Evolutionary conservation across 2,329 filamentous ascomycete genomes (phyloP), one percentile per base, ranked within the genome.

Genomic region (Pyrenophora graminea): DNA sequence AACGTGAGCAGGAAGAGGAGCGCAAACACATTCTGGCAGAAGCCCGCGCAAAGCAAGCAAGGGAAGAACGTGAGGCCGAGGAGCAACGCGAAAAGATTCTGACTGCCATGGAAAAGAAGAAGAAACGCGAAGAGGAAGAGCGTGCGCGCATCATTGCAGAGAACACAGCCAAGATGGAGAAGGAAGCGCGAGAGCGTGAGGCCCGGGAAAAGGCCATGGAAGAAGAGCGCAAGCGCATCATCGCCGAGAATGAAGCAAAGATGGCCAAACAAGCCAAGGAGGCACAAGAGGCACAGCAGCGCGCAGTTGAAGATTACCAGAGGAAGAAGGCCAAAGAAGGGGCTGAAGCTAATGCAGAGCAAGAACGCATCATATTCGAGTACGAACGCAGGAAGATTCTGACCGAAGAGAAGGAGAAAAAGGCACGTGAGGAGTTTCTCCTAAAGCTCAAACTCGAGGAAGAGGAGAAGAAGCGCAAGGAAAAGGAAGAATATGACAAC

Each of bases 401-500:
- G 12, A 71, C 74, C 32, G 72, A 69, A 1, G 69, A 70, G 30
- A 71, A 73, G 43, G 71, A 67, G 45, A 69, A 71, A 49, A 63
- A 68, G 33, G 62, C 68, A 19, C 67, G 70, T 21, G 70, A 76
- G 44, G 69, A 70, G 36, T 58, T 76, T 6, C 60, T 74, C 9
- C 64, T 72, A 44, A 70, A 77, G 41, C 65, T 77, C 23, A 67
- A 71, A 46, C 67, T 73, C 2, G 73, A 77, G 51, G 69, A 76
- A 45, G 71, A 74, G 46, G 64, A 68, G 41, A 69, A 73, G 55
- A 71, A 76, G 51, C 65, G 69, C 21, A 73, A 75, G 53, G 76
- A 77, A 43, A 73, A 74, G 56, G 70, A 73, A 51, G 73, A 79
- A 53, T 70, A 67, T 32, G 72, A 79, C 21, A 74, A 69, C 21